Base-by-base conservation (phyloP, 805 yeast species). In the Schizosaccharomyces japonicus region DNA sequence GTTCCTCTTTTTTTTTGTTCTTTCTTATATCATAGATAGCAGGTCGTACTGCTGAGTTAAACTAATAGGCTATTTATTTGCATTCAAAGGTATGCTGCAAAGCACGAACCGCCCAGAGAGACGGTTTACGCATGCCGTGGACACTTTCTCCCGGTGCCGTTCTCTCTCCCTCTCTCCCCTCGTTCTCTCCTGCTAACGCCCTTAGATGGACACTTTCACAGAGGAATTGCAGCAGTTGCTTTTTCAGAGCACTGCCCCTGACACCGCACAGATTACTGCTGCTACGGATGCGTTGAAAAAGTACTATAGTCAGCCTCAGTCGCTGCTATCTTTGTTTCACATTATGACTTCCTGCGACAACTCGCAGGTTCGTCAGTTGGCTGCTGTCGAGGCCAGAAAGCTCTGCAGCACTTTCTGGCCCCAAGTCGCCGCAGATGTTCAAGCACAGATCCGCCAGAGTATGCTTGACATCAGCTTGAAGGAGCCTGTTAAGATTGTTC, bases 371-470 rank as follows among this genome's bases (percentile, higher is more conserved):
- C 79, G 81, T 57, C 94, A 84, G 63, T 69, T 90, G 52, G 92
- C 95, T n/a, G 92, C 95, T 52, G 94, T 90, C 52, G 98, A 90
- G 66, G 83, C 85, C 36, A 76, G 94, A 65, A 90, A 90, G 63
- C 72, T 80, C 58, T 74, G 85, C 34, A 58, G 69, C 48, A 67
- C 70, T 53, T 76, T 75, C 58, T 90, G 96, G 96, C 58, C 55
- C 25, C 54, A 50, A 15, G 39, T 51, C 11, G 50, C 48, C 19
- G 73, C 61, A 21, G 52, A 66, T 5, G 27, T 52, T 19, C 75
- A 76, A 63, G 66, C 68, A 39, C 69, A 70, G 49, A 76, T 90
- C 59, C 76, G 81, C 59, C 67, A 67, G 31, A 69, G 87, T 27
- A 63, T 87, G 52, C 69, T 87, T 55, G 68, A 72, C 55, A 69